Base-by-base conservation (phyloP, 1,139 yeast genomes). In the Schwanniomyces etchellsii region DNA sequence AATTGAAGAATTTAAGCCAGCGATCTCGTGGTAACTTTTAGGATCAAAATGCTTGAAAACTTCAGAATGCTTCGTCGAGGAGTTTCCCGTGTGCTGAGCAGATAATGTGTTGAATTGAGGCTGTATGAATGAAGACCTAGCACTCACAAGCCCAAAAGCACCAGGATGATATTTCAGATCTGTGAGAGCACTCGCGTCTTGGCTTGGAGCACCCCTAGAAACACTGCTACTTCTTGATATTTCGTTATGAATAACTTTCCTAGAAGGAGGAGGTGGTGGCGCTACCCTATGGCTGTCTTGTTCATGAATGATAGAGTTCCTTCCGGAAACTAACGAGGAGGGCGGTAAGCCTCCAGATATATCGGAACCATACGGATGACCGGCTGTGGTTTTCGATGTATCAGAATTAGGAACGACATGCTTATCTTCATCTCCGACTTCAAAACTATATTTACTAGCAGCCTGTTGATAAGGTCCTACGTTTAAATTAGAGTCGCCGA, bases 241-340 rank as follows among this genome's bases (percentile, higher is more conserved):
- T 14, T 25, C 26, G 25, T 54, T 57, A 32, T 57, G 60, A 3
- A 48, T 51, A n/a, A 57, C 70, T 50, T 77, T 79, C 57, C 88
- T 72, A 0, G 88, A 66, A n/a, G 82, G 80, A 13, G 89, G 89
- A n/a, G 84, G 84, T 6, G 78, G 74, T 2, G 81, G 81, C 10
- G 13, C 20, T 12, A 16, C 14, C 14, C 22, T 23, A 17, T n/a
- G 26, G 24, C 11, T 20, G 31, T 15, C 25, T 27, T 13, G 36
- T 28, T 30, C 31, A 31, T 11, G 27, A 26, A 23, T 25, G 34
- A n/a, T 29, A 25, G 3, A 24, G 12, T 23, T 28, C 28, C 16
- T 21, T 11, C 12, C 24, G 27, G 9, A 26, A 26, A 14, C 20
- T 27, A 27, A 14, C 30, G 30, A 13, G 31, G n/a, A n/a, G n/a